Evolutionary conservation across 1,139 yeast species (phyloP).

Genomic region (Lodderomyces margitis): DNA sequence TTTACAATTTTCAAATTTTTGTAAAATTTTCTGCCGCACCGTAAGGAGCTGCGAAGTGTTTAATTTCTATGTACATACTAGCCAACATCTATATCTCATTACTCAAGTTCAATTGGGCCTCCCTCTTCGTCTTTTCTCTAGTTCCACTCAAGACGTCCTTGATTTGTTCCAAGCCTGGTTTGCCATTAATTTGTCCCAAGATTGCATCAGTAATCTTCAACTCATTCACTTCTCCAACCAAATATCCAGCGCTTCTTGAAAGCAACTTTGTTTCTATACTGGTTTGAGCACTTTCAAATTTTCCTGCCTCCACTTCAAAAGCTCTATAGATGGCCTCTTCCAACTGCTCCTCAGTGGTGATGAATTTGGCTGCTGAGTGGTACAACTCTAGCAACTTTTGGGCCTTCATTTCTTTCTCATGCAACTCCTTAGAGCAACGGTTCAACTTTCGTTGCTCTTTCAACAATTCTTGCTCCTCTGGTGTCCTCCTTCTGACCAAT

Average conservation of each 20-base stretch:
- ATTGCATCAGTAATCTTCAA: constrained; percentile 35
- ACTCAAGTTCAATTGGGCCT: constrained; percentile 28
- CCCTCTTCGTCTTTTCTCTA: constrained; percentile 34
- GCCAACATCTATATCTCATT: constrained; percentile 2
- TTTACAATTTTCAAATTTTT: neutral
- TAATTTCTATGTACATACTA: neutral
- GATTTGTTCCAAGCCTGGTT: constrained; percentile 49
- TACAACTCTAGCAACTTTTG: constrained; percentile 63
- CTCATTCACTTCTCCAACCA: constrained; percentile 31
- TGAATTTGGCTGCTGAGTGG: constrained; percentile 65
- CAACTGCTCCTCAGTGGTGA: constrained; percentile 63
- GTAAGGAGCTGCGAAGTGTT: neutral
- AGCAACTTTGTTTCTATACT: constrained; percentile 35
- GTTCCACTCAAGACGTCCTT: constrained; percentile 40
- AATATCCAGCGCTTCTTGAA: constrained; percentile 22
- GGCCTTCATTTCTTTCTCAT: constrained; percentile 45
- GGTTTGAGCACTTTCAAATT: constrained; percentile 35
- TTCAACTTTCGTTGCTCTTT: constrained; percentile 39
- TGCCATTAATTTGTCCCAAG: constrained; percentile 37
- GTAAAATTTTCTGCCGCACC: constrained; percentile 2
- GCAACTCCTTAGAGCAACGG: constrained; percentile 34
- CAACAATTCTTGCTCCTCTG: constrained; percentile 56
- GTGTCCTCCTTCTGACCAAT: constrained; percentile 68
- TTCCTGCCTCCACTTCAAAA: constrained; percentile 45
- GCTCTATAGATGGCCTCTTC: constrained; percentile 56